Evolutionary conservation across 2,329 filamentous ascomycete species (phyloP).

Genomic region (Penicillium brevicompactum): DNA sequence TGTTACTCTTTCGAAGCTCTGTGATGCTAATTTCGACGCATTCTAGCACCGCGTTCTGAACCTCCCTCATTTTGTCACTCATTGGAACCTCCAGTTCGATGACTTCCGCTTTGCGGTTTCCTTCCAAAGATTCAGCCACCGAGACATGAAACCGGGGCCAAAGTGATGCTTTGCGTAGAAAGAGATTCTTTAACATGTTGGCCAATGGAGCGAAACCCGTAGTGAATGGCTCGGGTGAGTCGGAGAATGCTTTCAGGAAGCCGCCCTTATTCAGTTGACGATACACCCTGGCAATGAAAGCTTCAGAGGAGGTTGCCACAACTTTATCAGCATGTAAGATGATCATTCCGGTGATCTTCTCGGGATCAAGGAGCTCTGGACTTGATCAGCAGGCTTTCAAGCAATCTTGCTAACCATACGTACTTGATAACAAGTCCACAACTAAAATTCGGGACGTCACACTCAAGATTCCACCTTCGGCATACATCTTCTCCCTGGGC

Average conservation of each 20-base stretch:
- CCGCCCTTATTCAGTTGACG: conserved; percentile 91
- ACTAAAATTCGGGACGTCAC: conserved; percentile 95
- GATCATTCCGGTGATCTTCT: conserved; percentile 82
- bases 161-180: conserved; percentile 81
- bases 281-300: conserved; percentile 92
- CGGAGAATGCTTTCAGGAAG: conserved; percentile 94
- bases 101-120: conserved; percentile 89
- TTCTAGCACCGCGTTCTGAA: conserved; percentile 92
- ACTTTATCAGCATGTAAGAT: conserved; percentile 85
- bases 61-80: conserved; percentile 90
- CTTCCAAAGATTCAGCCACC: conserved; percentile 86
- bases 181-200: conserved; percentile 89
- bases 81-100: conserved; percentile 96
- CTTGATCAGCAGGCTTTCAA: conserved; percentile 14
- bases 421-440: conserved; percentile 82
- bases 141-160: conserved; percentile 94
- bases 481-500: conserved; percentile 83
- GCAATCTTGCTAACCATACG: conserved; percentile 16
- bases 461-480: conserved; percentile 86
- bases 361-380: conserved; percentile 68
- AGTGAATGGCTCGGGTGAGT: conserved; percentile 87
- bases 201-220: conserved; percentile 84
- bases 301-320: conserved; percentile 83
- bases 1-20: conserved; percentile 88
- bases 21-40: conserved; percentile 94